Percentiles rank a stretch among this genome's conserved stretches.
Evolutionary conservation across 768 basidiomycete species (phyloP).

Genomic region (Mycena venus): DNA sequence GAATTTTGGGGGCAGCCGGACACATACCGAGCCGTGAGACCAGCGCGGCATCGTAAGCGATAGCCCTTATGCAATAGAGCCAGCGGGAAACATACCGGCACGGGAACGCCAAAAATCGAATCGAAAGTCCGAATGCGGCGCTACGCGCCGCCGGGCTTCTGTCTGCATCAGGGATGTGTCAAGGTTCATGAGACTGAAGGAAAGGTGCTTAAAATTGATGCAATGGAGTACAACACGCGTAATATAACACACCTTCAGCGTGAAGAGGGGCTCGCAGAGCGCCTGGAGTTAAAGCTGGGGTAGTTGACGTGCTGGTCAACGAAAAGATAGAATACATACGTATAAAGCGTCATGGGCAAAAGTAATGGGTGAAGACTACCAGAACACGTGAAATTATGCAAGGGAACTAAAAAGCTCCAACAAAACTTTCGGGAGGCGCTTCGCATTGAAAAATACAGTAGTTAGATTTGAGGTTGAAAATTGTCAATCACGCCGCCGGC

Average conservation of each 20-base stretch:
- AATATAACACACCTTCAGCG: too few relatives aligned
- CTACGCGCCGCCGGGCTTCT: background rate
- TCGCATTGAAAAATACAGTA: background rate
- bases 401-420: background rate
- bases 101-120: too few relatives aligned
- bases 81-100: background rate
- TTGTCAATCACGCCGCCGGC: background rate
- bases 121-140: too few relatives aligned
- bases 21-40: background rate
- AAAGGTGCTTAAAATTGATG: too few relatives aligned
- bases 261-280: background rate
- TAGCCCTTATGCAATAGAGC: background rate
- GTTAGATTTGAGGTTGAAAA: too few relatives aligned
- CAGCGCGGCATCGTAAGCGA: background rate
- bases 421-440: background rate
- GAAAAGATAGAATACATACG: background rate
- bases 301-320: background rate
- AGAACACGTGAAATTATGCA: background rate
- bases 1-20: background rate
- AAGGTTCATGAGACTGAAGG: background rate
- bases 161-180: background rate
- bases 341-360: background rate
- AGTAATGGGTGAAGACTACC: background rate
- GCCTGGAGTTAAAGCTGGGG: background rate
- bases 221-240: too few relatives aligned